A percentile compares a stretch with the other conserved stretches of the same genome.
Conservation (phyloP, 1,284 basidiomycete species). For the Fistulinella staudtii region DNA sequence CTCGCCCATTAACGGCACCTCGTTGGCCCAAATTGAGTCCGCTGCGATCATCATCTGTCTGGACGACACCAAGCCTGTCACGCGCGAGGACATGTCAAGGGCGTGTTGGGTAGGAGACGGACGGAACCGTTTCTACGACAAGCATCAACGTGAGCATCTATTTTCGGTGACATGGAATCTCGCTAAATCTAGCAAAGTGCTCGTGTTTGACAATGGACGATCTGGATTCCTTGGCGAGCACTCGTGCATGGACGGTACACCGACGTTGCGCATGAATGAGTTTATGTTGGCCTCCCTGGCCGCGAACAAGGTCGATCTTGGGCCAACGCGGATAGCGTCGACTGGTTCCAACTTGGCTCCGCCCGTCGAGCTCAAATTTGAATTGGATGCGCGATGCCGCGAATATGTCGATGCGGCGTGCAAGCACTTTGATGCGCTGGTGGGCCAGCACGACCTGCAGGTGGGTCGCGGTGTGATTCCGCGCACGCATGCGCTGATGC, state of each 20-base stretch:
- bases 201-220: conserved; percentile 91
- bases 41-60: conserved; percentile 86
- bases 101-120: conserved; percentile 90
- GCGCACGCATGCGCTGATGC: conserved; percentile 7
- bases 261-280: conserved; percentile 93
- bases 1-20: conserved; percentile 60
- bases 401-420: conserved; percentile 55
- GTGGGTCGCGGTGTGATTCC: conserved; percentile 39
- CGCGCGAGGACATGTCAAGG: conserved; percentile 82
- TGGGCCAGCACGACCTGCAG: conserved; percentile 78
- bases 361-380: conserved; percentile 72
- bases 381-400: conserved; percentile 58
- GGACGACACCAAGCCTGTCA: conserved; percentile 77
- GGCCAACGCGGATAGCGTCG: conserved; percentile 40
- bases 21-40: conserved; percentile 82
- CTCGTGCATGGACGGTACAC: conserved; percentile 95
- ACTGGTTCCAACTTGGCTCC: conserved; percentile 47
- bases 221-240: conserved; percentile 91
- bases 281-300: conserved; percentile 82
- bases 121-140: conserved; percentile 94
- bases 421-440: conserved; percentile 72
- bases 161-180: background rate
- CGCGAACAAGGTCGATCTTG: conserved; percentile 75
- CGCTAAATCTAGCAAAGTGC: conserved; percentile 48
- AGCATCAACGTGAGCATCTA: conserved; percentile 77